Base-by-base conservation (phyloP, 1,284 basidiomycete species). In the Fomitopsis betulina region DNA sequence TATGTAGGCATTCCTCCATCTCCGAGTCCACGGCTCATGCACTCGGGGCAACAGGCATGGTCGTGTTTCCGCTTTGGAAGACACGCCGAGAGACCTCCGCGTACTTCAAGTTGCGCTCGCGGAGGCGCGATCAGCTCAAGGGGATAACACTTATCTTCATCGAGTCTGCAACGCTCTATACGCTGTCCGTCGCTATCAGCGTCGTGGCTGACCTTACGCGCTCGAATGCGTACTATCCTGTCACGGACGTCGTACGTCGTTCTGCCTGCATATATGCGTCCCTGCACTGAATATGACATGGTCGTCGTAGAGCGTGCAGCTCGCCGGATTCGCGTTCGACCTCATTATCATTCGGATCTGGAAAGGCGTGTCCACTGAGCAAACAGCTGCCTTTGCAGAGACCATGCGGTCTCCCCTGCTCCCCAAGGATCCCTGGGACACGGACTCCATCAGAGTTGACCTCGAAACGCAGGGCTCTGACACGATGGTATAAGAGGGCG, bases 121-220 rank as follows among this genome's bases (percentile, higher is more conserved):
- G 38, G 12, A 42, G 32, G 21, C 25, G 30, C 17, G 23, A 43
- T 40, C 15, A 23, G n/a, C 53, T 57, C 27, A 40, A 33, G 21
- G 32, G 45, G 5, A 35, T 53, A 3, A 67, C 74, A 40, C 58
- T 72, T 12, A 63, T 76, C 15, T 60, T 77, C 53, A 68, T 76
- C 38, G 75, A 76, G 61, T 76, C 74, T 9, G 76, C 74, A 1
- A 56, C 74, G 10, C 65, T 77, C 54, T 76, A 77, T 53, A 76
- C 76, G 5, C 27, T 65, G 7, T 70, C 70, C 1, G 70, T 74
- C 47, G 59, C 71, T 12, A 64, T 75, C 21, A 62, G 73, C 17
- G 75, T 75, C 52, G 68, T 62, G 2, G 61, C 72, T 3, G 73
- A 73, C 53, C 65, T 76, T 40, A 66, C 68, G 3, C 69, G 66